Base-by-base conservation (phyloP, 1,284 basidiomycete species). In the Wallemia mellicola region DNA sequence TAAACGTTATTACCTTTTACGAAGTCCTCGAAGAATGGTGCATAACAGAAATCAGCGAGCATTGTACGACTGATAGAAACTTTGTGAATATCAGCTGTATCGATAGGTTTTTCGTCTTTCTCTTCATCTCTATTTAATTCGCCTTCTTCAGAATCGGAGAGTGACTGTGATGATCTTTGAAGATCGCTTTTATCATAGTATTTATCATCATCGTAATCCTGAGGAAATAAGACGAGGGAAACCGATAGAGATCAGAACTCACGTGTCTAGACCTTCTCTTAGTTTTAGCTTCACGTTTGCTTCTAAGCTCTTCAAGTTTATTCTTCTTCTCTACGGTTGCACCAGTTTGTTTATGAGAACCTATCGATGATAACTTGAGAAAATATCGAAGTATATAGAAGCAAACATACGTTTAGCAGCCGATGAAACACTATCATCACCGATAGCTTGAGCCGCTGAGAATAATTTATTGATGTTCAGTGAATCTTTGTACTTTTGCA, bases 261-360 rank as follows among this genome's bases (percentile, higher is more conserved):
- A 64, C 63, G 56, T 61, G 59, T 25, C 63, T 61, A 24, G 67
- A 61, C 66, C 68, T 68, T 57, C 67, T 68, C 62, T 70, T 70
- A 15, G 82, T 82, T 62, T 66, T 66, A 60, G 64, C 65, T 2
- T 61, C 62, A 54, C 88, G 75, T 65, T 76, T 81, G 19, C 81
- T 83, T 71, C 82, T 88, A 25, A 89, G 73, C 68, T 87, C 85
- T 61, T 83, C 82, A 25, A 91, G 75, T 64, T 82, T 85, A 57
- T 75, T 75, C 3, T 75, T 74, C 71, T 89, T 89, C 71, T 87
- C 83, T 66, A 83, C 86, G 0, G 83, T 83, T 2, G 81, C 79
- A 15, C 84, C 85, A 79, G 26, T 78, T 75, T 27, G 80, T 77
- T 63, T 86, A 82, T 71, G 55, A 15, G 54, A 11, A 24, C 22